Base-by-base conservation (phyloP, 441 rosid genomes). In the Aquilaria agallochum region DNA sequence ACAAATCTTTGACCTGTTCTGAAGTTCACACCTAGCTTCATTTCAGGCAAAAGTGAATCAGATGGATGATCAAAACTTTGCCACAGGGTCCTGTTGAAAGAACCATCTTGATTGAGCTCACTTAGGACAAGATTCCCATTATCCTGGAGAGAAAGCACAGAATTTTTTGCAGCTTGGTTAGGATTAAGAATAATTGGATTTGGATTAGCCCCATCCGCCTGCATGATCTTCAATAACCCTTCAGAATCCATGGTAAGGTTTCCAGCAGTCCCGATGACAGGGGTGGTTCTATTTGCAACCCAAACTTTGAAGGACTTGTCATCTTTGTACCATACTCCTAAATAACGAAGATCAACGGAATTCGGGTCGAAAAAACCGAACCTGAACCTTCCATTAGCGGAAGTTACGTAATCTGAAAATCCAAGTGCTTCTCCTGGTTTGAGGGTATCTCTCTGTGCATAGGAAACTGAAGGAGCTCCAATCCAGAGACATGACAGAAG, bases 21-120 rank as follows among this genome's bases (percentile, higher is more conserved):
- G 36, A 31, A 55, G 53, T 63, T 30, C 33, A 70, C 47, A 14
- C 83, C 76, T 0, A 76, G 53, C 62, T 76, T 78, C 81, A 81
- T 81, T 8, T 68, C 73, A 0, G 79, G 81, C 42, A 76, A 58
- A 32, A 76, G 59, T 0, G 76, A 59, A n/a, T 76, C 71, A 0
- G 74, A 65, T 2, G 80, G 80, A 58, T 68, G 40, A 57, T 80
- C 80, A 63, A 80, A 80, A 52, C 82, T 77, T 63, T 78, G 68
- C 78, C 86, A 81, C 27, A 72, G 55, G 52, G 60, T 42, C 45
- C 47, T 48, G 59, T 13, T 33, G 3, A 13, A 3, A n/a, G 69
- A 63, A 9, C 59, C 59, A 63, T 55, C 53, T 3, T 33, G 9
- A 32, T 50, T 34, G 6, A 9, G 3, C 12, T 12, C 56, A 34